Conservation (phyloP, 768 basidiomycete species). For the Tylopilus felleus region DNA sequence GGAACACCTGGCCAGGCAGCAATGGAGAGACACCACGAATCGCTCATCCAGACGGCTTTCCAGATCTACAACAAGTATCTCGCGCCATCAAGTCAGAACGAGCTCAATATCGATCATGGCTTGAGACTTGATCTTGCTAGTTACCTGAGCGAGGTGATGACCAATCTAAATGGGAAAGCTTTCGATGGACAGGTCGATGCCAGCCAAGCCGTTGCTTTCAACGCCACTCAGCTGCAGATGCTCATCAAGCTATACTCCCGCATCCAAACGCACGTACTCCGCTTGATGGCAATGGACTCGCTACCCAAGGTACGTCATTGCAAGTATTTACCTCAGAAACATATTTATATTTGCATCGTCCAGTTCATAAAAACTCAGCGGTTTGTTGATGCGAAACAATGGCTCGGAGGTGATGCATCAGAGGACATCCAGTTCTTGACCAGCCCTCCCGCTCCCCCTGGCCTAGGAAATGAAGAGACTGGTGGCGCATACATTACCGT, state of each 20-base stretch:
- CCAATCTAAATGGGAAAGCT: constrained; percentile 66
- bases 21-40: constrained; percentile 97
- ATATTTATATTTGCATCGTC: constrained; percentile 3
- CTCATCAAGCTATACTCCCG: constrained; percentile 93
- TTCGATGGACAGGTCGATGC: constrained; percentile 81
- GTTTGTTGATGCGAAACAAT: constrained; percentile 75
- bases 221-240: constrained; percentile 92
- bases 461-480: constrained; percentile 63
- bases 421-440: constrained; percentile 57
- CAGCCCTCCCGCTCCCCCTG: constrained; percentile 65
- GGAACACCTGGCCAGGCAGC: constrained; percentile 74
- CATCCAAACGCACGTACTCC: constrained; percentile 95
- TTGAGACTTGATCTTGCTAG: constrained; percentile 91
- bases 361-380: constrained; percentile 88
- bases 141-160: constrained; percentile 89
- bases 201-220: constrained; percentile 78
- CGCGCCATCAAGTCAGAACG: constrained; percentile 91
- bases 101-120: constrained; percentile 98
- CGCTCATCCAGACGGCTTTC: constrained; percentile 91
- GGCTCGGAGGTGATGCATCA: constrained; percentile 74
- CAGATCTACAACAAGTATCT: constrained; percentile 93
- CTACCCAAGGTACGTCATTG: constrained; percentile 77
- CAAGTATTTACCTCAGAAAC: constrained; percentile 4
- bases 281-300: constrained; percentile 97
- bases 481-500: constrained; percentile 87